phyloP scores from a whole-genome alignment of 2,329 filamentous ascomycete genomes.

The Fusarium sp. region DNA sequence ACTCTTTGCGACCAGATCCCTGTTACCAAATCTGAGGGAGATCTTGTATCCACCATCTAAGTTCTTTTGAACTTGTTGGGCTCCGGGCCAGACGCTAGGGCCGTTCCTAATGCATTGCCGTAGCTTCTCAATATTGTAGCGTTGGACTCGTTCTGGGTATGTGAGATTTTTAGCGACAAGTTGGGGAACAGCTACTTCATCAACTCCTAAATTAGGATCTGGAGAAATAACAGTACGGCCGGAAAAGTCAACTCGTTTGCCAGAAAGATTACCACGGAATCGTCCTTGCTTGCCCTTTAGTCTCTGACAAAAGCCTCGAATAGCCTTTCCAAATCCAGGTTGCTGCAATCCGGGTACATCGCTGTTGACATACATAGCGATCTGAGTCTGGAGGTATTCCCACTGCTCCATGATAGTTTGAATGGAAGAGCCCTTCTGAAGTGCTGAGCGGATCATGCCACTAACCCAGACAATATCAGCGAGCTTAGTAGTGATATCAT shows the following conservation, averaged over 20 bases:
- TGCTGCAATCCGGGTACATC: conserved; percentile 94
- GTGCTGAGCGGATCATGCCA: conserved; percentile 83
- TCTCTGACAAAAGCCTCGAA: conserved; percentile 93
- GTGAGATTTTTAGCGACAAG: conserved; percentile 97
- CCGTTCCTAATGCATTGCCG: conserved; percentile 81
- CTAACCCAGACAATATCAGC: conserved; percentile 96
- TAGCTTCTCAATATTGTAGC: conserved; percentile 87
- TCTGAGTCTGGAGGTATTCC: conserved; percentile 95
- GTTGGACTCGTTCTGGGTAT: conserved; percentile 89
- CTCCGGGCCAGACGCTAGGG: conserved; percentile 84
- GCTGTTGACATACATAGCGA: conserved; percentile 98
- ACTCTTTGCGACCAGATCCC: conserved; percentile 77
- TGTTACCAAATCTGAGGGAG: conserved; percentile 80
- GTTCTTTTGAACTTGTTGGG: conserved; percentile 83
- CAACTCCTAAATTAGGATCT: conserved; percentile 92
- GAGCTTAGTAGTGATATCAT: conserved; percentile 97
- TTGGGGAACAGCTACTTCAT: conserved; percentile 91
- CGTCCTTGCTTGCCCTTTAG: conserved; percentile 97
- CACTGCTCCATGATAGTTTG: conserved; percentile 97
- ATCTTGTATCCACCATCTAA: conserved; percentile 76
- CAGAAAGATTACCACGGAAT: conserved; percentile 95
- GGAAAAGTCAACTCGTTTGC: conserved; percentile 98
- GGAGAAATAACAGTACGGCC: conserved; percentile 97
- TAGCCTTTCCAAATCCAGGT: conserved; percentile 86
- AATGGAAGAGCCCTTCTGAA: conserved; percentile 86